phyloP scores from a whole-genome alignment of 2,329 filamentous ascomycete genomes.

The Phialocephala subalpina region DNA sequence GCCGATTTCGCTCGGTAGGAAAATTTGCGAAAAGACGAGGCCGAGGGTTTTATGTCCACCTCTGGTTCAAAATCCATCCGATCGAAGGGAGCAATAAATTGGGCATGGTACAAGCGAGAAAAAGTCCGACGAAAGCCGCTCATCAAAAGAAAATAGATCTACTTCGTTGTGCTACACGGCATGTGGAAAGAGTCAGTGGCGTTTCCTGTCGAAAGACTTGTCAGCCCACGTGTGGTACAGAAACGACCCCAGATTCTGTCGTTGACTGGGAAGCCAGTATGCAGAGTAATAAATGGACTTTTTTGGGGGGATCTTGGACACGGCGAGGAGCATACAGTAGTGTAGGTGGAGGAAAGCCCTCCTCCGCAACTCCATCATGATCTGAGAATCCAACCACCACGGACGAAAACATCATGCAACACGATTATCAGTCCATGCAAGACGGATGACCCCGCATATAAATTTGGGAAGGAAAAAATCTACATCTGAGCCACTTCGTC shows the following conservation, averaged over 20 bases:
- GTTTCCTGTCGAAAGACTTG: constrained; percentile 17
- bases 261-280: neutral
- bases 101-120: neutral
- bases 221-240: constrained; percentile 20
- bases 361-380: neutral
- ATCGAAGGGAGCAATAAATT: neutral
- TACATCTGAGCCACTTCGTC: neutral
- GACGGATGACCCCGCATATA: neutral
- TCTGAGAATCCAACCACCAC: neutral
- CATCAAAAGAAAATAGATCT: neutral
- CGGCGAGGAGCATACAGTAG: neutral
- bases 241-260: constrained; percentile 10
- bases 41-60: too few relatives aligned
- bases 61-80: too few relatives aligned
- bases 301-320: neutral
- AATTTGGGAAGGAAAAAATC: neutral
- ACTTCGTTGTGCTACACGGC: neutral
- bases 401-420: neutral
- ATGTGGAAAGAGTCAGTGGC: neutral
- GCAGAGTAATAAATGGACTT: neutral
- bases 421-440: neutral
- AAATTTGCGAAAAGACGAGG: too few relatives aligned
- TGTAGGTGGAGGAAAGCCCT: neutral
- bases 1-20: neutral
- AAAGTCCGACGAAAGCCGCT: constrained; percentile 22